These are phyloP conservation scores for Psilocybe cubensis DNA, from an alignment of 768 basidiomycete genomes.

Conservation along the genomic window DNA sequence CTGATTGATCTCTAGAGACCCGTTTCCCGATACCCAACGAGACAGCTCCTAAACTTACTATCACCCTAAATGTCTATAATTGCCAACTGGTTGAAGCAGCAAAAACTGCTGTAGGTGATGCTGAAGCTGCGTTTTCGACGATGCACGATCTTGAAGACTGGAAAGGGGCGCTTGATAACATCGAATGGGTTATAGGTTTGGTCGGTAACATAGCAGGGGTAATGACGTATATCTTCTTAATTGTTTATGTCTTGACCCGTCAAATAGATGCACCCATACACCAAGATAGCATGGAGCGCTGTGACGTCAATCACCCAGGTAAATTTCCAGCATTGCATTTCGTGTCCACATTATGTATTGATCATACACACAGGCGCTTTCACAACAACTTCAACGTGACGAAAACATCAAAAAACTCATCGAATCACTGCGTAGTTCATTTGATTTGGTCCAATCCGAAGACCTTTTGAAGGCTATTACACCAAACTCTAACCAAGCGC, in stretches of 20 bases:
- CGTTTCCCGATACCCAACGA: not conserved
- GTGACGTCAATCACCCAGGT: conserved; percentile 3
- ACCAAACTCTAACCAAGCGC: conserved; percentile 1
- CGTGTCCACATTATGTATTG: not conserved
- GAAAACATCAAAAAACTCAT: not conserved
- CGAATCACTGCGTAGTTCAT: not conserved
- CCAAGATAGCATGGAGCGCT: conserved; percentile 1
- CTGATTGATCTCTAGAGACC: not conserved
- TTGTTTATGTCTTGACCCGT: not conserved
- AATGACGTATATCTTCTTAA: not conserved
- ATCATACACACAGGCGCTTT: not conserved
- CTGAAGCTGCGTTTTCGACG: not conserved
- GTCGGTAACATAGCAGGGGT: not conserved
- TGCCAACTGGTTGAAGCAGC: not conserved
- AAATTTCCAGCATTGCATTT: not conserved
- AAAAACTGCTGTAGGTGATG: not conserved
- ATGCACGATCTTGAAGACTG: not conserved
- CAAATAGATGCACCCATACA: not conserved
- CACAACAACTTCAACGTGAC: not conserved
- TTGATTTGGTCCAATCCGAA: not conserved
- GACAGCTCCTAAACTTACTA: not conserved
- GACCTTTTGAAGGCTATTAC: not conserved
- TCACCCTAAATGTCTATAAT: not conserved
- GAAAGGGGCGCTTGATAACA: not conserved
- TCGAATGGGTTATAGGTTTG: not conserved